phyloP scores from a whole-genome alignment of 768 basidiomycete genomes.

The Neoboletus subvelutipes region DNA sequence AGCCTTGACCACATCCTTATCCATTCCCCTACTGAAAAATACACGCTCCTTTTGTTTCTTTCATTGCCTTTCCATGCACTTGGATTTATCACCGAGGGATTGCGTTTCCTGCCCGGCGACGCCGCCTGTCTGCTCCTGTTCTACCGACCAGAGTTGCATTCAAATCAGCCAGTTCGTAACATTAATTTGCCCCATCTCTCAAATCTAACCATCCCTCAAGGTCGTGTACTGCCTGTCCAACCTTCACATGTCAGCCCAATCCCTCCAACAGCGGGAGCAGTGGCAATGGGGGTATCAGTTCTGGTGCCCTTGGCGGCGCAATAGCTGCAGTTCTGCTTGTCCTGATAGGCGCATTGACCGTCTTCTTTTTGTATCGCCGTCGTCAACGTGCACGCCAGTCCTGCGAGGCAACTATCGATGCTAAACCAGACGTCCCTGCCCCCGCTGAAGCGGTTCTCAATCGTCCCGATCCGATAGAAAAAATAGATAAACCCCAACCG shows the following conservation, averaged over 20 bases:
- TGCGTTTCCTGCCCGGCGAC: constrained; percentile 54
- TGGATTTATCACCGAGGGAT: constrained; percentile 41
- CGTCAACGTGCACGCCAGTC: constrained; percentile 44
- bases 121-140: constrained; percentile 53
- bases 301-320: constrained; percentile 73
- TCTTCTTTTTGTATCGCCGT: constrained; percentile 67
- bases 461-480: constrained; percentile 80
- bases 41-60: constrained; percentile 35
- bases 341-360: constrained; percentile 48
- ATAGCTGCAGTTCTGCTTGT: constrained; percentile 64
- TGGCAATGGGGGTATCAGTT: constrained; percentile 50
- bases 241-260: constrained; percentile 49
- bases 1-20: constrained; percentile 19
- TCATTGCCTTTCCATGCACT: constrained; percentile 27
- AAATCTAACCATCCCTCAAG: constrained; percentile 35
- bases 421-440: constrained; percentile 64
- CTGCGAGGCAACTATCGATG: constrained; percentile 34
- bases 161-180: constrained; percentile 55
- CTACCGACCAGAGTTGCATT: constrained; percentile 54
- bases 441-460: constrained; percentile 76
- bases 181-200: background rate
- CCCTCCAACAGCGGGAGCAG: constrained; percentile 7
- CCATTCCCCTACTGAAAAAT: constrained; percentile 19
- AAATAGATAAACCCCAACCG: constrained; percentile 57
- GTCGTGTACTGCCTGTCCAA: constrained; percentile 55